Percentiles rank a stretch among this genome's conserved stretches.
phyloP scores from a whole-genome alignment of 768 basidiomycete genomes.

The Agaricus sinodeliciosus region DNA sequence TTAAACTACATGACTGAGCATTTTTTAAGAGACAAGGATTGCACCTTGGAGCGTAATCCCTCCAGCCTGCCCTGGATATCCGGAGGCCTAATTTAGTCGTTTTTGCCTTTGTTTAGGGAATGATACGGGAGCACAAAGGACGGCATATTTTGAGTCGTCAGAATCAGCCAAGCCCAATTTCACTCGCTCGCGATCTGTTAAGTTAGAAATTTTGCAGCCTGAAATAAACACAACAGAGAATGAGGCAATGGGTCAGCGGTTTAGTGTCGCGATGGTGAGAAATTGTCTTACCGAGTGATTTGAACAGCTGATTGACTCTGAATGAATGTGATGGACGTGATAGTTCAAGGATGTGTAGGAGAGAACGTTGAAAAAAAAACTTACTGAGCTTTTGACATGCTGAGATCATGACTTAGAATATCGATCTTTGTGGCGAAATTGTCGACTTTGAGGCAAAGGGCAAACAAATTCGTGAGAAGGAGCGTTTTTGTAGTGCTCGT shows the following conservation, averaged over 20 bases:
- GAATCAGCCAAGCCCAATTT: constrained; percentile 60
- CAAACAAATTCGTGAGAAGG: constrained; percentile 74
- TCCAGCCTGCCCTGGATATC: background rate
- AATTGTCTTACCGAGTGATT: constrained; percentile 50
- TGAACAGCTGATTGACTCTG: constrained; percentile 64
- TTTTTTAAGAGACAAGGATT: too few relatives aligned
- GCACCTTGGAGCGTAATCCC: background rate
- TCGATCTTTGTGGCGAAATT: constrained; percentile 67
- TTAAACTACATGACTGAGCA: too few relatives aligned
- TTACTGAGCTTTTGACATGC: constrained; percentile 57
- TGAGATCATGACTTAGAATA: constrained; percentile 67
- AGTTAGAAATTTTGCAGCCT: constrained; percentile 69
- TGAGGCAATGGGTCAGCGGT: constrained; percentile 10
- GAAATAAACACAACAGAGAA: constrained; percentile 6
- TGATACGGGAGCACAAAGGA: constrained; percentile 67
- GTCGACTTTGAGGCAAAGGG: constrained; percentile 74
- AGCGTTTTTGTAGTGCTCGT: constrained; percentile 69
- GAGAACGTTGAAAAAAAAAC: constrained; percentile 19
- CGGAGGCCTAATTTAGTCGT: constrained; percentile 21
- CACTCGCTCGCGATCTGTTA: constrained; percentile 58
- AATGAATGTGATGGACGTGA: background rate
- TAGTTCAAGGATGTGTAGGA: constrained; percentile 1
- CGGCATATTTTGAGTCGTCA: constrained; percentile 62
- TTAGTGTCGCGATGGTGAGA: background rate
- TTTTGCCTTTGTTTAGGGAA: constrained; percentile 65